These are phyloP conservation scores for Rubia yunnanensis DNA, from an alignment of 257 asterid genomes.

Conservation along the genomic window DNA sequence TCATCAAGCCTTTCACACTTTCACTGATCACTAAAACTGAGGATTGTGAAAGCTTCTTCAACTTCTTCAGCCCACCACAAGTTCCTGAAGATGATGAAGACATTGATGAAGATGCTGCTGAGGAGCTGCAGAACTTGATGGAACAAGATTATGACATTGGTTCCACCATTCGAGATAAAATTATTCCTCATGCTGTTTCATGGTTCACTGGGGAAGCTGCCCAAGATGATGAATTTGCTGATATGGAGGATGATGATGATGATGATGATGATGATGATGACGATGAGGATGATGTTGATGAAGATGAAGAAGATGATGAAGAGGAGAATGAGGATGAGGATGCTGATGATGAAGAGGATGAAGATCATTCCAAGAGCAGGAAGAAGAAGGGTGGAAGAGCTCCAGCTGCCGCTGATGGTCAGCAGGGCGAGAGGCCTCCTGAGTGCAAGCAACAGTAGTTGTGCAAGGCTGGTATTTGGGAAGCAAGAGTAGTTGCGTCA, in stretches of 20 bases:
- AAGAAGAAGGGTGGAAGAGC: conserved; percentile 63
- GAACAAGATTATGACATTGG: conserved; percentile 90
- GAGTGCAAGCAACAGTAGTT: conserved; percentile 82
- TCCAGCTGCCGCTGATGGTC: conserved; percentile 48
- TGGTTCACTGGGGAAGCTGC: conserved; percentile 95
- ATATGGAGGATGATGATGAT: conserved; percentile 44
- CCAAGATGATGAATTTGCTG: conserved; percentile 53
- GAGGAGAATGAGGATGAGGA: conserved; percentile 44
- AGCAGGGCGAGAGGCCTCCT: conserved; percentile 74
- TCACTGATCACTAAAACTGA: conserved; percentile 72
- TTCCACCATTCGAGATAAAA: conserved; percentile 75
- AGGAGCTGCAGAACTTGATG: conserved; percentile 71
- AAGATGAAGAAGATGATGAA: conserved; percentile 20
- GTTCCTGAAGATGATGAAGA: conserved; percentile 79
- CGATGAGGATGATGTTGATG: conserved; percentile 23
- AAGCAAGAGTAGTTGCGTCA: conserved; percentile 12
- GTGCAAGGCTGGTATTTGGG: conserved; percentile 2
- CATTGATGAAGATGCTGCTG: conserved; percentile 81
- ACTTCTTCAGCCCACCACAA: conserved; percentile 86
- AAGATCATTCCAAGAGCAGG: conserved; percentile 36
- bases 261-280: conserved; percentile 14
- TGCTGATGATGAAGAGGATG: conserved; percentile 38
- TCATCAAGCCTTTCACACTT: too few relatives aligned
- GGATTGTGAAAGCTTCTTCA: conserved; percentile 81
- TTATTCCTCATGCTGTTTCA: conserved; percentile 86